These are phyloP conservation scores for Podaxis sp. DNA, from an alignment of 768 basidiomycete genomes.

Conservation along the genomic window DNA sequence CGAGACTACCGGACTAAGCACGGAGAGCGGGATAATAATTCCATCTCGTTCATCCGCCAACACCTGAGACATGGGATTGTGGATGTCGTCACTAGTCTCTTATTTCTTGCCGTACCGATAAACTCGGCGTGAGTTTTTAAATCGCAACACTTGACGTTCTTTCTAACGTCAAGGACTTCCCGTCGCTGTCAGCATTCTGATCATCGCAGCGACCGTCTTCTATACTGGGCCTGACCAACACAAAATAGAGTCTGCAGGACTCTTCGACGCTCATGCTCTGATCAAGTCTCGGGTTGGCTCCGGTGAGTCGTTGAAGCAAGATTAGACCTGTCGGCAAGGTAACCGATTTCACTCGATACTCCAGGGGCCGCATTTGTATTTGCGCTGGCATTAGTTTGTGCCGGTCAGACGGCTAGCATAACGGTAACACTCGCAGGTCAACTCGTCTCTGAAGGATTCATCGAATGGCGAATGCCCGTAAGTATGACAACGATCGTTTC, in stretches of 20 bases:
- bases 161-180: neutral
- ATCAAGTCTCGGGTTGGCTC: conserved; percentile 57
- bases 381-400: conserved; percentile 70
- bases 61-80: conserved; percentile 57
- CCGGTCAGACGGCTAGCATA: conserved; percentile 77
- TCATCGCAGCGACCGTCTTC: conserved; percentile 73
- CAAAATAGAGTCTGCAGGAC: conserved; percentile 47
- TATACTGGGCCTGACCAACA: conserved; percentile 38
- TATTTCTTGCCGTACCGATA: conserved; percentile 74
- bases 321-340: conserved; percentile 1
- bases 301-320: conserved; percentile 34
- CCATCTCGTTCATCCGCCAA: conserved; percentile 43
- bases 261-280: conserved; percentile 73
- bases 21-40: conserved; percentile 48
- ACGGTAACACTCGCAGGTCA: conserved; percentile 81
- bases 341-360: neutral
- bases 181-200: conserved; percentile 55
- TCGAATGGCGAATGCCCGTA: conserved; percentile 69
- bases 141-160: neutral
- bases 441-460: conserved; percentile 77
- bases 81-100: conserved; percentile 58
- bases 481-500: conserved; percentile 14
- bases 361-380: conserved; percentile 69
- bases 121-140: conserved; percentile 56
- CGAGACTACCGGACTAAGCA: conserved; percentile 38